These are phyloP conservation scores for Clavispora fructus DNA, from an alignment of 805 yeast genomes.

Conservation along the genomic window DNA sequence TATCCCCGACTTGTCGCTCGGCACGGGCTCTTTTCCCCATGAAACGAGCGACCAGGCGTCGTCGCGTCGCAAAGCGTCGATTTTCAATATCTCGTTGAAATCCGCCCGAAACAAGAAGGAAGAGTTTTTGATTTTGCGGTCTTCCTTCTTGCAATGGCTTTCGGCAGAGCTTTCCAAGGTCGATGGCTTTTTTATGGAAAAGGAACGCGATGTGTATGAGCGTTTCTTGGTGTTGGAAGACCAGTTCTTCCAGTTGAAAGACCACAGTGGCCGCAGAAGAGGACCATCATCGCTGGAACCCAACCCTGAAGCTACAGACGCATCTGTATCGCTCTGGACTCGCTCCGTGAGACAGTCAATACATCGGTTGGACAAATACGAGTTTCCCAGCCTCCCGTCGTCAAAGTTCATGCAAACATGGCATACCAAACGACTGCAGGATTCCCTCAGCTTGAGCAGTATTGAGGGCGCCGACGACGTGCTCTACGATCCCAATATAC, in stretches of 20 bases:
- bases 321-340: conserved; percentile 7
- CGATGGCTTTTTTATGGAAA: conserved; percentile 53
- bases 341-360: background rate
- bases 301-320: background rate
- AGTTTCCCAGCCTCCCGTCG: conserved; percentile 40
- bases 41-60: background rate
- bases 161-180: conserved; percentile 57
- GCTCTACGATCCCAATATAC: conserved; percentile 26
- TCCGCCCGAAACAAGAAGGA: conserved; percentile 16
- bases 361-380: conserved; percentile 23
- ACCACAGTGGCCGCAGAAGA: conserved; percentile 42
- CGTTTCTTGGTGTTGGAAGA: conserved; percentile 60
- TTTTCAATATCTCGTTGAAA: conserved; percentile 18
- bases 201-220: conserved; percentile 55
- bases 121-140: conserved; percentile 9
- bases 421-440: conserved; percentile 5
- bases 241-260: conserved; percentile 60
- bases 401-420: conserved; percentile 22
- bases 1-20: background rate
- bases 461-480: conserved; percentile 5
- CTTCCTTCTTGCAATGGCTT: conserved; percentile 61
- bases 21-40: background rate
- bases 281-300: conserved; percentile 22
- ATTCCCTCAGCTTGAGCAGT: conserved; percentile 2
- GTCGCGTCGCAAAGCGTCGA: conserved; percentile 12